Base-by-base conservation (phyloP, 2,329 filamentous ascomycete species). In the Xylariaceae sp. region DNA sequence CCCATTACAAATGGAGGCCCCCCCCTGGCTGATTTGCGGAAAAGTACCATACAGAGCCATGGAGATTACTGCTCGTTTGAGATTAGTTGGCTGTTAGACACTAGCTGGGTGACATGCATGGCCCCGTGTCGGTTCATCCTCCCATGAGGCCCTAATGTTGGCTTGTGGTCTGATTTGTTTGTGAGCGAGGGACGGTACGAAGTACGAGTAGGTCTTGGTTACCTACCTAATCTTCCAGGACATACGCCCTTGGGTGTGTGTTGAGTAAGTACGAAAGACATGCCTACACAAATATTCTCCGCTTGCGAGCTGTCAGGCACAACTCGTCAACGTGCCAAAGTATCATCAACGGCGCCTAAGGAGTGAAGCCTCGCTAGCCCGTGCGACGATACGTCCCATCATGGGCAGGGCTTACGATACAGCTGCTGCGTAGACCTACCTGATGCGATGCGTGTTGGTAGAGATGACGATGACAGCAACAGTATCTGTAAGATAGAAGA, bases 41-140 rank as follows among this genome's bases (percentile, higher is more conserved):
- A 65, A 65, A 65, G 62, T 64, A 64, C 63, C 63, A 60, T 64
- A 64, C 63, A 64, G 61, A 51, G 56, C 61, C 60, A 35, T 60
- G 44, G 56, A 55, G 56, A 54, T 63, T 63, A 55, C 44, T 57
- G 51, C 18, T 55, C 56, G 51, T 63, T 62, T 60, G 60, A 61
- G 60, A 55, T 60, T 64, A 60, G 56, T 39, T 44, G 17, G 11
- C 17, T 42, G 52, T 35, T 34, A 51, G 49, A 58, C 61, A 59
- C 64, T 56, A 45, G 62, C 57, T 59, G 44, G 59, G 59, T 66
- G 60, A 63, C 66, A 68, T 66, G 61, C 65, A 68, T 68, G 61
- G 67, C 68, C 69, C 69, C 68, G 68, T 68, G 68, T 69, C 67
- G 65, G 62, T 61, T 68, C 68, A 65, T 63, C 64, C 64, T 68